Conservation (phyloP, 306 rosid genomes). For the Vigna nakashimae region DNA sequence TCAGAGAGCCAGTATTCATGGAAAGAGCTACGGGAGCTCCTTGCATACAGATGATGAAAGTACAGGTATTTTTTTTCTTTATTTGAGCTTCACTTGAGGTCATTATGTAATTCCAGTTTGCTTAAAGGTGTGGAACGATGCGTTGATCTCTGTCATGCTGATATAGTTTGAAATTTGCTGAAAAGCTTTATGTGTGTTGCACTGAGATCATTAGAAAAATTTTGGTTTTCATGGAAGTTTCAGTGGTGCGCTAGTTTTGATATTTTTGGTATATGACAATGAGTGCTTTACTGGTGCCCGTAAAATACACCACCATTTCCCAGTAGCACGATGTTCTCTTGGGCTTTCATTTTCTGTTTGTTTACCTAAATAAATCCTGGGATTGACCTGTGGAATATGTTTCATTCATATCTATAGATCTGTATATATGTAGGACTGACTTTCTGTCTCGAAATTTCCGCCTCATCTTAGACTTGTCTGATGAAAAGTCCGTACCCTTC, state of each 20-base stretch:
- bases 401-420: neutral
- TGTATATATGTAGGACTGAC: neutral
- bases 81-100: neutral
- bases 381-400: neutral
- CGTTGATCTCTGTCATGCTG: slow-evolving; percentile 3
- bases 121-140: neutral
- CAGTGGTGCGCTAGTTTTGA: neutral
- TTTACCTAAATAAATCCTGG: slow-evolving; percentile 4
- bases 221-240: neutral
- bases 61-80: slow-evolving; percentile 49
- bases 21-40: slow-evolving; percentile 62
- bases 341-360: slow-evolving; percentile 5
- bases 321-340: slow-evolving; percentile 2
- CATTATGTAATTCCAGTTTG: slow-evolving; percentile 21
- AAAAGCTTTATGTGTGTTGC: neutral
- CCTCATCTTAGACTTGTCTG: neutral
- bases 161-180: neutral
- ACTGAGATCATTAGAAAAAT: neutral
- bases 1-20: slow-evolving; percentile 71
- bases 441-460: neutral
- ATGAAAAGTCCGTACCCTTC: neutral
- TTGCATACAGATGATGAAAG: slow-evolving; percentile 38
- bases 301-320: neutral
- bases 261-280: too few species aligned
- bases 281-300: neutral